A percentile compares a stretch with the other conserved stretches of the same genome.
Evolutionary conservation across 208 protist species (phyloP).

Genomic region (Leishmania gerbilli): DNA sequence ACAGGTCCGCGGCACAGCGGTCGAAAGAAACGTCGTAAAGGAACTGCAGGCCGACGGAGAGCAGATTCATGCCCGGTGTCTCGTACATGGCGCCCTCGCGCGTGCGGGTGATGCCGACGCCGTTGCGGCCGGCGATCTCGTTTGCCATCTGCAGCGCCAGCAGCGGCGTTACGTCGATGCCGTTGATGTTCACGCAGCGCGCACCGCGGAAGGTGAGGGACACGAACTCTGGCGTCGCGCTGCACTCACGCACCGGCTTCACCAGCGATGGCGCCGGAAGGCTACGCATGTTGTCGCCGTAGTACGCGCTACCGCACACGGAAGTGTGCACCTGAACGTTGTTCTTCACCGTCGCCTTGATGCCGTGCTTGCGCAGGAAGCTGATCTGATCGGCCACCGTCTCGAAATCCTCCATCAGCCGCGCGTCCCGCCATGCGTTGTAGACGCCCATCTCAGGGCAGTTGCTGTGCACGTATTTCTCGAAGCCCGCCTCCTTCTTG

Average conservation of each 20-base stretch:
- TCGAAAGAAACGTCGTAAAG: constrained; percentile 92
- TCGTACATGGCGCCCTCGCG: constrained; percentile 90
- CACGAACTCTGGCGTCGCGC: constrained; percentile 75
- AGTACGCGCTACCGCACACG: constrained; percentile 86
- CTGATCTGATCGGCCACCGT: constrained; percentile 75
- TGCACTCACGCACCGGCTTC: constrained; percentile 64
- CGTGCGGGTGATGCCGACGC: constrained; percentile 80
- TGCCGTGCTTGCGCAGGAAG: constrained; percentile 74
- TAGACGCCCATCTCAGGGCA: constrained; percentile 88
- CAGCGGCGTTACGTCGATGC: constrained; percentile 76
- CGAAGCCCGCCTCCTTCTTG: constrained; percentile 88
- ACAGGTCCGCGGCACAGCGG: constrained; percentile 65
- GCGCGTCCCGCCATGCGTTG: constrained; percentile 89
- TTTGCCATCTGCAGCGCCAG: constrained; percentile 86
- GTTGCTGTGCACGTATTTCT: constrained; percentile 87
- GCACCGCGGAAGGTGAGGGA: constrained; percentile 74
- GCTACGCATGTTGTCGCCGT: constrained; percentile 63
- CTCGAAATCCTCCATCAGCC: constrained; percentile 84
- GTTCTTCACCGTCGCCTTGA: constrained; percentile 60
- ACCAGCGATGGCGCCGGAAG: constrained; percentile 63
- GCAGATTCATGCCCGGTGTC: constrained; percentile 89
- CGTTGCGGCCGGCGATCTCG: constrained; percentile 89
- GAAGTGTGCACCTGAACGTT: constrained; percentile 81
- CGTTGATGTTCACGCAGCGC: constrained; percentile 86
- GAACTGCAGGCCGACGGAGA: constrained; percentile 69